Conservation (phyloP, 176 grass and related monocot genomes). For the Triticum urartu region DNA sequence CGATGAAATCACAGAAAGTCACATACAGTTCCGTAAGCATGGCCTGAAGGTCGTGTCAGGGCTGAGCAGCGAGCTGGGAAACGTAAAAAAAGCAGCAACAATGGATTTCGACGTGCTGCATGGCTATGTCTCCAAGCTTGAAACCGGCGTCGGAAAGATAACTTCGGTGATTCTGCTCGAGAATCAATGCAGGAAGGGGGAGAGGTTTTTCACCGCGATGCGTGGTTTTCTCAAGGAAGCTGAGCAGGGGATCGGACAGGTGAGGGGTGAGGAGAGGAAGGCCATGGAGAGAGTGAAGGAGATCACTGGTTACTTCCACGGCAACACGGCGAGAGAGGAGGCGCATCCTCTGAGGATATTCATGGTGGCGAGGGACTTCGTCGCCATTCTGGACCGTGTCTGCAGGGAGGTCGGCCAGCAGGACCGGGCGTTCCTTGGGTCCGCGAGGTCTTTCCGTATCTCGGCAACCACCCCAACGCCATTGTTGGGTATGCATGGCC, state of each 20-base stretch:
- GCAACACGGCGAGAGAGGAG: slow-evolving; percentile 63
- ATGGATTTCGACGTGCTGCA: slow-evolving; percentile 94
- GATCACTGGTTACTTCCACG: slow-evolving; percentile 78
- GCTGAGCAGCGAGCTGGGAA: slow-evolving; percentile 75
- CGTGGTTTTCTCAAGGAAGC: slow-evolving; percentile 59
- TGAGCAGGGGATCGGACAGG: slow-evolving; percentile 53
- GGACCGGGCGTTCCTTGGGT: slow-evolving; percentile 66
- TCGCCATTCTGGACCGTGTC: slow-evolving; percentile 76
- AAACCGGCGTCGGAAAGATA: slow-evolving; percentile 57
- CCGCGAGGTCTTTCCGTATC: slow-evolving; percentile 69
- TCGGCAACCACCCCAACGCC: slow-evolving; percentile 39
- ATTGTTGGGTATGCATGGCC: slow-evolving; percentile 34
- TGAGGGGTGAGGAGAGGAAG: slow-evolving; percentile 61
- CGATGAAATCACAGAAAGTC: slow-evolving; percentile 30
- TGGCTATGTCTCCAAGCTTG: slow-evolving; percentile 82
- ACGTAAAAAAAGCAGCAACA: slow-evolving; percentile 75
- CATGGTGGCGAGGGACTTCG: slow-evolving; percentile 93
- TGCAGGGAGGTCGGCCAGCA: slow-evolving; percentile 87
- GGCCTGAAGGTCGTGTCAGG: slow-evolving; percentile 73
- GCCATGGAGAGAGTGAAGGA: slow-evolving; percentile 67
- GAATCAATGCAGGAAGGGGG: slow-evolving; percentile 53
- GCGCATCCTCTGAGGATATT: slow-evolving; percentile 88
- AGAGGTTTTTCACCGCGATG: slow-evolving; percentile 64
- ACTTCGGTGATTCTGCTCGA: slow-evolving; percentile 63
- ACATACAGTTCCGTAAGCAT: slow-evolving; percentile 62